Evolutionary conservation across 2,329 filamentous ascomycete genomes (phyloP), one percentile per base, ranked within the genome.

Genomic region (Byssothecium circinans): DNA sequence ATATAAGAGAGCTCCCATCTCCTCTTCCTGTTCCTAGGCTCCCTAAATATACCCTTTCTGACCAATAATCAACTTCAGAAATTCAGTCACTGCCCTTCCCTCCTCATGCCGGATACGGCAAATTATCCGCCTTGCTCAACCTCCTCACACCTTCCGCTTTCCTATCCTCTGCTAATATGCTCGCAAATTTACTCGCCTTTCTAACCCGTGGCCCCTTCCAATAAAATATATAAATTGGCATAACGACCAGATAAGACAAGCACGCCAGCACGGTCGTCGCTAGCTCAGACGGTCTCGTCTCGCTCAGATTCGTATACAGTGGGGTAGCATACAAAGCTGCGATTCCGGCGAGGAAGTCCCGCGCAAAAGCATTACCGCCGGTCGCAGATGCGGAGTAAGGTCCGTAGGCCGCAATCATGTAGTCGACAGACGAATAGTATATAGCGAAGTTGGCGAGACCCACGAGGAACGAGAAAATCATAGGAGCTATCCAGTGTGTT

Each of bases 391-490:
- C 86, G 1, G 85, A 83, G 65, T 88, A 89, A 0, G 83, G 82
- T 0, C 86, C 87, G 57, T 89, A 87, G 0, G 85, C 83, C 37
- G 82, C 83, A n/a, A 88, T 80, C 82, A 88, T 88, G 71, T 89
- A 89, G 66, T 89, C 85, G 50, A 88, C 86, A 0, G 86, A 88
- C 0, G 85, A 84, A 82, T 87, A 87, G 72, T 88, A 88, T 50
- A 88, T 87, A 32, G 80, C 73, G 40, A 86, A 87, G 47, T 61
- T 89, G 46, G 86, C 86, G 39, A 89, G 83, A 15, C 86, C 87
- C 41, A 90, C 83, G 23, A 88, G 74, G 33, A 77, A 78, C 2
- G 79, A 77, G 53, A 85, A 87, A 41, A 88, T 71, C 74, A 86
- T 81, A 6, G 83, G 82, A 0, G 78, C 84, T 25, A 87, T 82